These are phyloP conservation scores for Aphanomyces cochlioides DNA, from an alignment of 352 stramenopile genomes.

Conservation along the genomic window DNA sequence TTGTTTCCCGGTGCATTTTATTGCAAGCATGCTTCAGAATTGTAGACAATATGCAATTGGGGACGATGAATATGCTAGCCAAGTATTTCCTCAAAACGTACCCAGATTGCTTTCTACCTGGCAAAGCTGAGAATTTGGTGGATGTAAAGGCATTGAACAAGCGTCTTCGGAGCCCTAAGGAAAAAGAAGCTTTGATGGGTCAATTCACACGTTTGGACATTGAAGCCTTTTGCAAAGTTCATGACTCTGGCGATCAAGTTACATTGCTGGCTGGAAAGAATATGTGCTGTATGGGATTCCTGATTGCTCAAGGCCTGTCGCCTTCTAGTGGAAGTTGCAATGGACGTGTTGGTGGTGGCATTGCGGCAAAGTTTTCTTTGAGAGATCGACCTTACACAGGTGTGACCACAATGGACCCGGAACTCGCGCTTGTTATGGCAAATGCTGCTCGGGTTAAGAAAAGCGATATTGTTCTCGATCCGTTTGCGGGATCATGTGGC, in stretches of 20 bases:
- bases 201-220: constrained; percentile 1
- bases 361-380: constrained; percentile 24
- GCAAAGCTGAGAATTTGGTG: background rate
- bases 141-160: constrained; percentile 23
- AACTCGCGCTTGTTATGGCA: constrained; percentile 28
- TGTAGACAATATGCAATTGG: background rate
- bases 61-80: background rate
- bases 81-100: constrained; percentile 1
- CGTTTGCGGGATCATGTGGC: constrained; percentile 24
- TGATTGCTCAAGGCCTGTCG: constrained; percentile 18
- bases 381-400: constrained; percentile 27
- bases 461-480: constrained; percentile 19
- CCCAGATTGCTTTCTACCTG: constrained; percentile 6
- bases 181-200: constrained; percentile 13
- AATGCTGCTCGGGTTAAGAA: constrained; percentile 1
- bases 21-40: constrained; percentile 16
- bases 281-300: background rate
- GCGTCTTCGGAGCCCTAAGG: constrained; percentile 12
- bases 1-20: constrained; percentile 19
- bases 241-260: background rate
- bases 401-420: constrained; percentile 30
- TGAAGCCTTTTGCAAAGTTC: background rate
- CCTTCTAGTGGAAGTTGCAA: constrained; percentile 18
- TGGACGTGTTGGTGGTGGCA: constrained; percentile 12
- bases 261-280: constrained; percentile 10